Base-by-base conservation (phyloP, 768 basidiomycete genomes). In the Tricholomella constricta region DNA sequence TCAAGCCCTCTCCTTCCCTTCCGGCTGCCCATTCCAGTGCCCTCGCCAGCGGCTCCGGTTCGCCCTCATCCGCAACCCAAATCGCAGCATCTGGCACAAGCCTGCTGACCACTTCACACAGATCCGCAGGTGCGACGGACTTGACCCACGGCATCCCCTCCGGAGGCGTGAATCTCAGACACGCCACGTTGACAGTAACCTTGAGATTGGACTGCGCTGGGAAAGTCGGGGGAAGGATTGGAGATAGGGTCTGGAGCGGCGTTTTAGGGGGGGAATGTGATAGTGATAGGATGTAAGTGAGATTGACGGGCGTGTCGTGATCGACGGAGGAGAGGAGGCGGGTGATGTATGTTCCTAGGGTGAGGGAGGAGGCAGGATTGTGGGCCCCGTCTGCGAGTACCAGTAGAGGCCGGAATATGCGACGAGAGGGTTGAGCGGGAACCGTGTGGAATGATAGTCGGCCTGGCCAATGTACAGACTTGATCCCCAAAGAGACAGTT, bases 91-190 rank as follows among this genome's bases (percentile, higher is more conserved):
- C 69, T 5, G 79, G 78, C 3, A 72, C 64, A 4, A 86, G 69
- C 27, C 56, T 56, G 38, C 52, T 55, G 17, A 85, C 81, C 0
- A 74, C 77, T 14, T 71, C 69, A 19, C 63, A 69, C 48, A 95
- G 59, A 43, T 81, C 79, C 2, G 66, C 66, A 3, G 80, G 76
- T 6, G 81, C 65, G 0, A 87, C 85, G 3, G 85, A 72, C 32
- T 74, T 79, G 22, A 98, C 86, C 97, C 97, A 99, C 0, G 95
- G 92, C 97, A 99, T 98, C 2, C 87, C 91, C 3, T 86, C 89
- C 0, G 94, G 90, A 4, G 82, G 83, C 2, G 85, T 78, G 66
- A 95, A 96, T 14, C 68, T 67, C 19, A 88, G 63, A 1, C 84
- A 71, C 2, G 86, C 86, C 17, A 88, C 74, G 20, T 66, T 71